These are phyloP conservation scores for Populus hybrid DNA, from an alignment of 441 rosid species.

Conservation along the genomic window DNA sequence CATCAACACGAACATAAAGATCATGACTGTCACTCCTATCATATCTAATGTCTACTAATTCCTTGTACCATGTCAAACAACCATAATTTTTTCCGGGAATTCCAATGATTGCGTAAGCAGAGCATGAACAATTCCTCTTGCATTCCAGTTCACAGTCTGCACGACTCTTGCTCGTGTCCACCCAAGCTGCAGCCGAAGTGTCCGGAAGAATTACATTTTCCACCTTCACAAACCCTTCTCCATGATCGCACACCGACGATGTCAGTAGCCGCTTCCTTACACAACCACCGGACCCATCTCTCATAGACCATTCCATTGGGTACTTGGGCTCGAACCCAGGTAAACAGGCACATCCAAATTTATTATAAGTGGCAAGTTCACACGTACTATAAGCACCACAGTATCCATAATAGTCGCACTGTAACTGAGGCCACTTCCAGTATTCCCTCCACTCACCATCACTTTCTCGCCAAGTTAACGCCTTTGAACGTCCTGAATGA, in stretches of 20 bases:
- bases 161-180: slow-evolving; percentile 1
- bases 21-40: not conserved
- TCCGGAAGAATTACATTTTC: slow-evolving; percentile 28
- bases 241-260: slow-evolving; percentile 9
- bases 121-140: slow-evolving; percentile 26
- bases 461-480: slow-evolving; percentile 20
- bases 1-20: slow-evolving; percentile 23
- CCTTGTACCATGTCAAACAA: slow-evolving; percentile 28
- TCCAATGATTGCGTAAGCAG: no score
- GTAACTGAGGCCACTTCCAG: slow-evolving; percentile 7
- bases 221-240: no score
- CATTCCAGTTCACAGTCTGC: slow-evolving; percentile 21
- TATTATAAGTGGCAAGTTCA: not conserved
- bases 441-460: slow-evolving; percentile 20
- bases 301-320: not conserved
- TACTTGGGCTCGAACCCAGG: slow-evolving; percentile 26
- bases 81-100: slow-evolving; percentile 1
- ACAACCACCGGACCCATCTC: slow-evolving; percentile 29
- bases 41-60: slow-evolving; percentile 11
- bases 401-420: slow-evolving; percentile 24
- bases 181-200: slow-evolving; percentile 13
- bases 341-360: slow-evolving; percentile 31
- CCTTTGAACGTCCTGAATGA: not conserved
- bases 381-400: slow-evolving; percentile 38
- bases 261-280: slow-evolving; percentile 12